These are phyloP conservation scores for Botryosphaeria dothidea DNA, from an alignment of 2,329 filamentous ascomycete species.

Conservation along the genomic window DNA sequence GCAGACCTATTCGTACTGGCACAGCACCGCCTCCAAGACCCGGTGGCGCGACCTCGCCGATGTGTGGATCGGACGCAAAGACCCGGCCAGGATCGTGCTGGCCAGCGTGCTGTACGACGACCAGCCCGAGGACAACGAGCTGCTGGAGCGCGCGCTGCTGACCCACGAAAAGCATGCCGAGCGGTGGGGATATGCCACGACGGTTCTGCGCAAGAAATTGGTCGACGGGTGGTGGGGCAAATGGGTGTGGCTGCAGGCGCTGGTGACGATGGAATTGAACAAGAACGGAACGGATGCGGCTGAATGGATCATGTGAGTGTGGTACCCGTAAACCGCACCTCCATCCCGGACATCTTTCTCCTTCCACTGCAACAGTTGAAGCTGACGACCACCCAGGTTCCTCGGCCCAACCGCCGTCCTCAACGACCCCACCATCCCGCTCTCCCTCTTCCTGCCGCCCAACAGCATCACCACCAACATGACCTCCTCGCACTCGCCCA, in stretches of 20 bases:
- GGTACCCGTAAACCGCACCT: background rate
- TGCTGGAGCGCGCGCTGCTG: conserved; percentile 39
- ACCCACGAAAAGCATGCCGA: conserved; percentile 37
- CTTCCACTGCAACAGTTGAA: too few species aligned
- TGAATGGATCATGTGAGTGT: conserved; percentile 33
- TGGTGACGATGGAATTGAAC: conserved; percentile 30
- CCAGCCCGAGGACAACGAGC: conserved; percentile 10
- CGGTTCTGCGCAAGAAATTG: conserved; percentile 35
- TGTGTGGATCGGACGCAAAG: background rate
- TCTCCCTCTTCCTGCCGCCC: conserved; percentile 36
- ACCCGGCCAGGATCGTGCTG: conserved; percentile 19
- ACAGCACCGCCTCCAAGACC: background rate
- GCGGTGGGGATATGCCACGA: conserved; percentile 38
- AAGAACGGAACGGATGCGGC: conserved; percentile 26
- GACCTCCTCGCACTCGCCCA: conserved; percentile 32
- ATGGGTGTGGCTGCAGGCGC: conserved; percentile 29
- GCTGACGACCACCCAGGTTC: conserved; percentile 22
- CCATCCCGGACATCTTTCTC: background rate
- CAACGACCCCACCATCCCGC: conserved; percentile 30
- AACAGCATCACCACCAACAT: conserved; percentile 28
- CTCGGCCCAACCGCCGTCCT: conserved; percentile 30
- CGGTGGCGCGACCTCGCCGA: background rate
- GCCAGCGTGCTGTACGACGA: conserved; percentile 22
- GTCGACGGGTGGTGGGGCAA: conserved; percentile 39
- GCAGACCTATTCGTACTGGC: background rate